These are phyloP conservation scores for Arachis stenosperma DNA, from an alignment of 306 rosid genomes.

Conservation along the genomic window DNA sequence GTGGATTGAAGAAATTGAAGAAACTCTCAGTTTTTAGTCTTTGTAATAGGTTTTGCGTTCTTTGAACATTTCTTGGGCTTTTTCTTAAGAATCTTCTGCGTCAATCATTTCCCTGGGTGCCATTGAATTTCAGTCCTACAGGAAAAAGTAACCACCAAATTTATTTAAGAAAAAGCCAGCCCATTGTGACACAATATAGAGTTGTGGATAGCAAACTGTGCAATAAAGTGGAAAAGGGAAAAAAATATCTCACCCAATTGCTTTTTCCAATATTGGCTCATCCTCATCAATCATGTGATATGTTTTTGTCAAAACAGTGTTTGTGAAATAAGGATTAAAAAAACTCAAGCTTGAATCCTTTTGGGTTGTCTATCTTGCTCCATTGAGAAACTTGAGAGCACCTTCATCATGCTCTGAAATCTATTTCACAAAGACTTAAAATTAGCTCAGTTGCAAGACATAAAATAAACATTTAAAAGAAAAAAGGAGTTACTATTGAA, in stretches of 20 bases:
- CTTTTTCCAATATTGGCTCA: constrained; percentile 80
- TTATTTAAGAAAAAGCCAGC: not conserved
- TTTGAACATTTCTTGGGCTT: constrained; percentile 82
- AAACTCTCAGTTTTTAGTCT: constrained; percentile 85
- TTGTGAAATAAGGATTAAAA: constrained; percentile 76
- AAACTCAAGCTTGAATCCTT: constrained; percentile 87
- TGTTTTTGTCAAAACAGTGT: constrained; percentile 67
- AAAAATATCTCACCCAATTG: constrained; percentile 63
- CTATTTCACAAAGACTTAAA: constrained; percentile 34
- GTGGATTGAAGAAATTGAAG: constrained; percentile 41
- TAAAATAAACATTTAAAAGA: too few relatives aligned
- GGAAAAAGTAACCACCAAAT: constrained; percentile 11
- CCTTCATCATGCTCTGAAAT: constrained; percentile 82
- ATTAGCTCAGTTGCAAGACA: too few relatives aligned
- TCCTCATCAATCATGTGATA: constrained; percentile 86
- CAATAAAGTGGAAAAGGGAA: not conserved
- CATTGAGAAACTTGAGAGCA: constrained; percentile 77
- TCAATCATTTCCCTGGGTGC: constrained; percentile 73
- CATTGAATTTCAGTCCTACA: constrained; percentile 81
- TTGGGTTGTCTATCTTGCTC: constrained; percentile 63
- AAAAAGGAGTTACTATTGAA: not conserved
- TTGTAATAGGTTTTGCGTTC: constrained; percentile 78
- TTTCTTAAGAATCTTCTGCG: constrained; percentile 79
- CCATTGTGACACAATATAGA: not conserved
- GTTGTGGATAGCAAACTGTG: not conserved